Conservation (phyloP, 805 yeast genomes). For the Ogataea kodamae region DNA sequence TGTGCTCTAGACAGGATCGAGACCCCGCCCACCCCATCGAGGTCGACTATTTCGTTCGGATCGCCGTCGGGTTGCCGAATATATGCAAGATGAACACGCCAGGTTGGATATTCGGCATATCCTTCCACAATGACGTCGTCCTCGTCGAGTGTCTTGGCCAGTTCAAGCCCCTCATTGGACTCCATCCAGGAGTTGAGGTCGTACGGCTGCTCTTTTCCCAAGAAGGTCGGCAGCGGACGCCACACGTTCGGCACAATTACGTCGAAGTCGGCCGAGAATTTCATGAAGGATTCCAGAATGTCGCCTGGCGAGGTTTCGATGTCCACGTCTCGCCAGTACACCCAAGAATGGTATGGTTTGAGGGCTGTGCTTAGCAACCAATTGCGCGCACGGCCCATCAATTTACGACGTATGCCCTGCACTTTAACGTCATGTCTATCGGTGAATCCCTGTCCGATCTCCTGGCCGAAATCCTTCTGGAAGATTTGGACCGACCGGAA, state of each 20-base stretch:
- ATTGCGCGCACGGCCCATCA: slow-evolving; percentile 85
- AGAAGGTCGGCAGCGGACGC: slow-evolving; percentile 93
- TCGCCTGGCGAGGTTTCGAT: slow-evolving; percentile 79
- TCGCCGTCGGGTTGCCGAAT: slow-evolving; percentile 59
- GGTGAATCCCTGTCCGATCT: slow-evolving; percentile 78
- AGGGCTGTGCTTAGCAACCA: slow-evolving; percentile 75
- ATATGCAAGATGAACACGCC: slow-evolving; percentile 79
- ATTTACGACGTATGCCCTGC: slow-evolving; percentile 77
- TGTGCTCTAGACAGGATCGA: slow-evolving; percentile 73
- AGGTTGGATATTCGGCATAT: slow-evolving; percentile 81
- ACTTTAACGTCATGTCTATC: slow-evolving; percentile 83
- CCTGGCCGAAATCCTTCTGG: slow-evolving; percentile 80
- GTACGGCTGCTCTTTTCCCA: slow-evolving; percentile 90
- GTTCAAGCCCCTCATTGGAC: slow-evolving; percentile 66
- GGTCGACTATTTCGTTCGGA: slow-evolving; percentile 58
- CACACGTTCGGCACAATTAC: slow-evolving; percentile 87
- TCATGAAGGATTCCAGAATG: slow-evolving; percentile 72
- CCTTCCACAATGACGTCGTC: slow-evolving; percentile 90
- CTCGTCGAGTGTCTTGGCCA: slow-evolving; percentile 63
- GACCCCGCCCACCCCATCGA: slow-evolving; percentile 88
- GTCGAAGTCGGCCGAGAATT: slow-evolving; percentile 52
- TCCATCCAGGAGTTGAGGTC: slow-evolving; percentile 97
- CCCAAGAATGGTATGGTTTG: slow-evolving; percentile 86
- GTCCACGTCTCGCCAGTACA: slow-evolving; percentile 87
- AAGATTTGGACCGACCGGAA: slow-evolving; percentile 78